A percentile compares a stretch with the other conserved stretches of the same genome.
phyloP scores from a whole-genome alignment of 805 yeast species.

The Wilhelminamyces savonicus region DNA sequence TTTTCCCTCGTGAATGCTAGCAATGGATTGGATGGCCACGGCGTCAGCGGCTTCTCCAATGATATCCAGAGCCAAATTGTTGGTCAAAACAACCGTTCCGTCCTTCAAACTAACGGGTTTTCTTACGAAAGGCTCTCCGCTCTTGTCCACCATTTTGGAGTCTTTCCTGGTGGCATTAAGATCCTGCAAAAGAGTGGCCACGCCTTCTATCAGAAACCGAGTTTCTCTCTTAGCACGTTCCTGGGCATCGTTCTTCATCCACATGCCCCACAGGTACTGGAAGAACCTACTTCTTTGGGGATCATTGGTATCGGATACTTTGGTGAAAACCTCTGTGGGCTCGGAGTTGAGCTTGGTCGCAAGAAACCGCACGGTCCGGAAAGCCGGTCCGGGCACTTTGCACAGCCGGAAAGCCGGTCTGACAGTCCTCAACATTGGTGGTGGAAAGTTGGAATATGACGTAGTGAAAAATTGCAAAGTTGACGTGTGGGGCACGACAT shows the following conservation, averaged over 20 bases:
- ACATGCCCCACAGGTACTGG: conserved; percentile 91
- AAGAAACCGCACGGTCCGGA: conserved; percentile 1
- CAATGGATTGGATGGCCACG: conserved; percentile 59
- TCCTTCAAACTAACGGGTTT: conserved; percentile 35
- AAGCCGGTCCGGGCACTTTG: neutral
- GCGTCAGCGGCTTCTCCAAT: conserved; percentile 40
- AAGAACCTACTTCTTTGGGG: conserved; percentile 70
- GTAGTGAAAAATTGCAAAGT: too few relatives aligned
- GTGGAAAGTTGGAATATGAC: neutral
- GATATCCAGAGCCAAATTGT: conserved; percentile 38
- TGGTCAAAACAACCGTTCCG: conserved; percentile 39
- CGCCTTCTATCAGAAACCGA: conserved; percentile 74
- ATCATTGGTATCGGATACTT: conserved; percentile 53
- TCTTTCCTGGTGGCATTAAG: conserved; percentile 33
- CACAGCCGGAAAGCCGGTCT: neutral
- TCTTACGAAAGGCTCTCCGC: conserved; percentile 15
- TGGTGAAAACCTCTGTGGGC: conserved; percentile 44
- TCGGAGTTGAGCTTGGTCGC: conserved; percentile 9
- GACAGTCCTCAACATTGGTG: neutral
- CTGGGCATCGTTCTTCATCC: conserved; percentile 73
- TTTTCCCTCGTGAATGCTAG: conserved; percentile 89
- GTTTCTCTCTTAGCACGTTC: conserved; percentile 78
- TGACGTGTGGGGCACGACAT: too few relatives aligned
- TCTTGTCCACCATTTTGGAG: conserved; percentile 14
- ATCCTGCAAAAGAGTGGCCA: conserved; percentile 45